phyloP scores from a whole-genome alignment of 2,329 filamentous ascomycete species.

The Colletotrichum australisinense region DNA sequence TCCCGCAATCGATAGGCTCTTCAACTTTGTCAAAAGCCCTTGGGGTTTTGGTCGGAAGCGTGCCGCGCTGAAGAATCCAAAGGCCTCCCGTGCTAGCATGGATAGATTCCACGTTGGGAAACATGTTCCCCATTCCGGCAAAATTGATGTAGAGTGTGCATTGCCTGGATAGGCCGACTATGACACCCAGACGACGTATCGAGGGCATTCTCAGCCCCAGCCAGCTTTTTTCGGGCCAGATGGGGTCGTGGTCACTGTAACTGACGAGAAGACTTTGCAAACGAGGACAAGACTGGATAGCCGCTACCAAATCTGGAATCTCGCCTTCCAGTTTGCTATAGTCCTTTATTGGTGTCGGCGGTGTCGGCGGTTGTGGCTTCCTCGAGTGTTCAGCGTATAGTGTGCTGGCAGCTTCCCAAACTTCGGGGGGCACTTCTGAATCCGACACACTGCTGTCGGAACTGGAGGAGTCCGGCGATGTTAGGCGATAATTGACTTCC shows the following conservation, averaged over 20 bases:
- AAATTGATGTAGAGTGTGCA: not conserved
- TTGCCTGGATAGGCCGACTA: not conserved
- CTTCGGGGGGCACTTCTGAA: not conserved
- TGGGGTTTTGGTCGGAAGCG: not conserved
- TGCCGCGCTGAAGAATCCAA: not conserved
- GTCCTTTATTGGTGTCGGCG: not conserved
- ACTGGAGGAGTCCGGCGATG: not conserved
- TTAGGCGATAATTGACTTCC: not conserved
- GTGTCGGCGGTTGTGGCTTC: not conserved
- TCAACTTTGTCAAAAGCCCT: not conserved
- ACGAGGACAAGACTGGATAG: not conserved
- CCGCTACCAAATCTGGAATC: not conserved
- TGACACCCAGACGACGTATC: not conserved
- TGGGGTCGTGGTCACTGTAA: not conserved
- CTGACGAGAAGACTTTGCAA: slow-evolving; percentile 1
- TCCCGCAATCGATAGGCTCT: not conserved
- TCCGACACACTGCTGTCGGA: not conserved
- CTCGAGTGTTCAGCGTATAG: not conserved
- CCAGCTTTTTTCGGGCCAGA: not conserved
- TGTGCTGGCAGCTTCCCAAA: not conserved
- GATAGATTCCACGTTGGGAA: not conserved
- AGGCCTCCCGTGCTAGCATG: not conserved
- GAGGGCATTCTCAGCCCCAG: not conserved
- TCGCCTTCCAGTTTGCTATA: not conserved
- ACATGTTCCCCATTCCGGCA: not conserved